These are phyloP conservation scores for Amborella trichopoda DNA, from an alignment of 164 flowering plant genomes.

Conservation along the genomic window DNA sequence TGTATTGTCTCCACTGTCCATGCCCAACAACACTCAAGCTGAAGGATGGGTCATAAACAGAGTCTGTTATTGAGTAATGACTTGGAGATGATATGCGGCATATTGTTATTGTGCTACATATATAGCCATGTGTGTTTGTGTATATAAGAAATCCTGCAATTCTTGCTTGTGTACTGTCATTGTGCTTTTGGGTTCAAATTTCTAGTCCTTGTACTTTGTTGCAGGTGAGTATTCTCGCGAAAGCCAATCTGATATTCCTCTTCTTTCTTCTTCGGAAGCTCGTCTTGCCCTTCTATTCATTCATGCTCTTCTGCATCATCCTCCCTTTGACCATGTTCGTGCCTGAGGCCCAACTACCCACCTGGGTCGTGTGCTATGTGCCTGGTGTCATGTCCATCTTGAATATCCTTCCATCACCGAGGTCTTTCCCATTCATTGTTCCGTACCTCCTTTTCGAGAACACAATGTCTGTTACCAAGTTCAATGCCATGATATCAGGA, in stretches of 20 bases:
- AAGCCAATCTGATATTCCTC: slow-evolving; percentile 81
- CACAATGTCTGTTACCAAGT: slow-evolving; percentile 98
- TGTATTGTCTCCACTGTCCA: no score
- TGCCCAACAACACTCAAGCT: no score
- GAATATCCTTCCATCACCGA: slow-evolving; percentile 91
- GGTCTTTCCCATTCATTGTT: slow-evolving; percentile 94
- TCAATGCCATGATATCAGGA: slow-evolving; percentile 97
- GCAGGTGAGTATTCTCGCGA: slow-evolving; percentile 88
- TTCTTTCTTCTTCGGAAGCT: slow-evolving; percentile 89
- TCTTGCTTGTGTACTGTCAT: no score
- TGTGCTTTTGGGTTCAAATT: no score
- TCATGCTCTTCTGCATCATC: slow-evolving; percentile 91
- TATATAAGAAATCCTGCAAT: no score
- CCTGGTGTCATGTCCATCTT: slow-evolving; percentile 95
- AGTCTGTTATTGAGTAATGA: no score
- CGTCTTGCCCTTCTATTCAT: slow-evolving; percentile 87
- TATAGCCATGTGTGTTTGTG: no score
- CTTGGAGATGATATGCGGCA: no score
- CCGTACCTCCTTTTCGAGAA: slow-evolving; percentile 98
- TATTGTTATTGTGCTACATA: no score
- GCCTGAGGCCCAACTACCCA: slow-evolving; percentile 94
- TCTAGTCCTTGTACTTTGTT: no score
- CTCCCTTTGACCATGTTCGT: slow-evolving; percentile 98
- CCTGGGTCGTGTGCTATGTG: slow-evolving; percentile 94
- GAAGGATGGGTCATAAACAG: no score